These are phyloP conservation scores for Aspergillus sp. DNA, from an alignment of 2,329 filamentous ascomycete genomes.

Conservation along the genomic window DNA sequence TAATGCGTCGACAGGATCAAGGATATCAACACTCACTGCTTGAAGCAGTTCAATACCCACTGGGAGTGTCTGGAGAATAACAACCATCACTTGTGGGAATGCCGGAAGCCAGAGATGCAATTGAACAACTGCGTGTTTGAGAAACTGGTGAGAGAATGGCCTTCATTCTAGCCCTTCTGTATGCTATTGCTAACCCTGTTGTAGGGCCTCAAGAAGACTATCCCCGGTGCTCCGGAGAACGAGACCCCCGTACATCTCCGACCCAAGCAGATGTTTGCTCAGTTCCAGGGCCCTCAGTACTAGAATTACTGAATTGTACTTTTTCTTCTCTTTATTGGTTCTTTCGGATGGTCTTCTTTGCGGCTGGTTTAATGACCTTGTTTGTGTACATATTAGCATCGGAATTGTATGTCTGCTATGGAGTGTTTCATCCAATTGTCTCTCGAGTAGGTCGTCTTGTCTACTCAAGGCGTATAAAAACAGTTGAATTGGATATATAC, in stretches of 20 bases:
- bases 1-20: constrained; percentile 55
- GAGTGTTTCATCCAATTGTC: not conserved
- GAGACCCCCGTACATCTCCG: constrained; percentile 67
- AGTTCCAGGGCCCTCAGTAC: constrained; percentile 32
- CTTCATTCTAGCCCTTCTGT: not conserved
- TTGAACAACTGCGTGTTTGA: constrained; percentile 94
- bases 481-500: constrained; percentile 18
- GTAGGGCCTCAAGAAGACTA: constrained; percentile 71
- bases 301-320: constrained; percentile 16
- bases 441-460: too few relatives aligned
- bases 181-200: not conserved
- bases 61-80: constrained; percentile 95
- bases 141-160: constrained; percentile 64
- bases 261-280: constrained; percentile 41
- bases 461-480: not conserved
- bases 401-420: constrained; percentile 25
- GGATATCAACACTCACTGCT: constrained; percentile 91
- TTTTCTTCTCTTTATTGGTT: constrained; percentile 16
- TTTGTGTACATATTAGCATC: constrained; percentile 35
- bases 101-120: constrained; percentile 75
- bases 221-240: constrained; percentile 64
- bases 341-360: constrained; percentile 9
- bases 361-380: constrained; percentile 13
- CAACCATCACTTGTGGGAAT: constrained; percentile 97
- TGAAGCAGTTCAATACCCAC: constrained; percentile 83